Conservation (phyloP, 192 early-diverging fungal species). For the Dissophora ornata region DNA sequence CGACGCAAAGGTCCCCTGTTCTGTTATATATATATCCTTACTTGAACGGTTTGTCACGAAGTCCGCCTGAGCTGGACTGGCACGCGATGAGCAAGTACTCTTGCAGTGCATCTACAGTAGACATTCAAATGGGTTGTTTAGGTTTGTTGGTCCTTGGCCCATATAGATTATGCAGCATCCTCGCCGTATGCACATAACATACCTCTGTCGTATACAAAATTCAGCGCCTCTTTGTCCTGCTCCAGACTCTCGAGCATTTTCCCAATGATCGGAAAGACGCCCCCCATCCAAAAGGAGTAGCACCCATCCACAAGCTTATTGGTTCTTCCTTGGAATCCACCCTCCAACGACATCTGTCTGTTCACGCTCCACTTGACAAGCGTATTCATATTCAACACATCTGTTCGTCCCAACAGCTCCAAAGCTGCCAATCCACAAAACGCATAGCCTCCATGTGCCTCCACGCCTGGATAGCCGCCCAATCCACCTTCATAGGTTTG, state of each 20-base stretch:
- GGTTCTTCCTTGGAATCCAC: slow-evolving; percentile 94
- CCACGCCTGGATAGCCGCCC: slow-evolving; percentile 80
- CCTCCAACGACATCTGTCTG: slow-evolving; percentile 91
- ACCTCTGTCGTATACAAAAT: slow-evolving; percentile 64
- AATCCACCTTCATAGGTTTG: slow-evolving; percentile 97
- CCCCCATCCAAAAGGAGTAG: slow-evolving; percentile 97
- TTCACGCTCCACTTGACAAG: slow-evolving; percentile 77
- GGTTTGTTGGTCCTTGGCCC: too few relatives aligned
- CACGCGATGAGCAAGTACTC: slow-evolving; percentile 91
- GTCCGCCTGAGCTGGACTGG: slow-evolving; percentile 81
- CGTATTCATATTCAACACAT: slow-evolving; percentile 70
- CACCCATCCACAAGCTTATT: slow-evolving; percentile 99
- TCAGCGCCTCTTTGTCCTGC: slow-evolving; percentile 29
- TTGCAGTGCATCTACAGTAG: slow-evolving; percentile 78
- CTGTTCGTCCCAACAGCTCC: slow-evolving; percentile 75
- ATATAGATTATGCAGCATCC: too few relatives aligned
- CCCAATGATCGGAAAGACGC: slow-evolving; percentile 77
- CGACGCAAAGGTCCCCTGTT: too few relatives aligned
- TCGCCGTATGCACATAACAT: too few relatives aligned
- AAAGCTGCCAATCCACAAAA: slow-evolving; percentile 92
- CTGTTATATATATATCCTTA: slow-evolving; percentile 37
- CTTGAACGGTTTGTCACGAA: slow-evolving; percentile 94
- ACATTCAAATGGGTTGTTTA: too few relatives aligned
- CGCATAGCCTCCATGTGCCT: slow-evolving; percentile 97
- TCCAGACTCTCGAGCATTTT: slow-evolving; percentile 43